Base-by-base conservation (phyloP, 148 eudicot species). In the Silene conica region DNA sequence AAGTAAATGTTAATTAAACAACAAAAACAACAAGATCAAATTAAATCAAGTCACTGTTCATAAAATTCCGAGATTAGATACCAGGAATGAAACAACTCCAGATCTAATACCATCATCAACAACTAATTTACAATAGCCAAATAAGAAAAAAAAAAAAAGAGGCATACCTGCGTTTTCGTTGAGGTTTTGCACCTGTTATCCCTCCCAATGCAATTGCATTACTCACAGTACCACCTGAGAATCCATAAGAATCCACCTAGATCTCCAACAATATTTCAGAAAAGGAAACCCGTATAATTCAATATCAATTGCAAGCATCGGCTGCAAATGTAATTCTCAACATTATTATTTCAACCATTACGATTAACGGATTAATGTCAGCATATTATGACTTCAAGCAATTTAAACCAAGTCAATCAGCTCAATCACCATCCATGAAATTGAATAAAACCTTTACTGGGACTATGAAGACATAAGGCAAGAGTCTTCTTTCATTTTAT, bases 161-260 rank as follows among this genome's bases (percentile, higher is more conserved):
- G 16, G 31, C 92, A 81, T 87, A 94, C 98, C 92, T 94, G 85
- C 82, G 89, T 80, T 92, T 94, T 97, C 98, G 92, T 84, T 89
- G 90, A 28, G 96, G 57, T 59, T 77, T 82, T 75, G 76, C 89
- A 67, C 72, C 75, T 16, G 88, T 69, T 69, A 83, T 78, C 34
- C 79, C 87, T 31, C 85, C 92, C 69, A 89, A 72, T 34, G 63
- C 60, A 45, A 77, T 69, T 62, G 74, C 55, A 60, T 75, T 83
- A 67, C 73, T 63, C 54, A 75, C 63, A n/a, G 73, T 71, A 74
- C 80, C 81, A 78, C 79, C 73, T 64, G 70, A 43, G 21, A 70
- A 31, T 25, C 18, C 43, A 71, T 26, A 18, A 54, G 1, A 71
- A 48, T 31, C 34, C n/a, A n/a, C n/a, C n/a, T n/a, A n/a, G n/a